These are phyloP conservation scores for Apiospora sp. DNA, from an alignment of 2,329 filamentous ascomycete genomes.

Conservation along the genomic window DNA sequence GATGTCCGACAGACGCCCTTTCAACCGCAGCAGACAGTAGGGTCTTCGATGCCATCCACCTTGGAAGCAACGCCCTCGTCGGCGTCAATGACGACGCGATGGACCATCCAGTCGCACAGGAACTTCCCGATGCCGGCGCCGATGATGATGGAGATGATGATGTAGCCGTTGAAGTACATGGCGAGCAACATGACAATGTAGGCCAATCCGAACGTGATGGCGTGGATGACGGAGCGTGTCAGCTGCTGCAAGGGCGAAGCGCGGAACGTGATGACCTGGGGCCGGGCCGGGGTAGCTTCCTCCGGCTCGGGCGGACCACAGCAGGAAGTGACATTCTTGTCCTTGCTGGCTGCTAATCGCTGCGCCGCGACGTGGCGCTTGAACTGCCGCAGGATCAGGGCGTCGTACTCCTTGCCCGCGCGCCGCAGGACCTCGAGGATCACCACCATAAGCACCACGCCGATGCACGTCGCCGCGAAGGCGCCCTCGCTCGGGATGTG, in stretches of 20 bases:
- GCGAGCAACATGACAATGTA: conserved; percentile 55
- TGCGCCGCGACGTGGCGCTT: conserved; percentile 44
- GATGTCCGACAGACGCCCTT: neutral
- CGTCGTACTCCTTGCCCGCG: conserved; percentile 52
- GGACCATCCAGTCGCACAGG: conserved; percentile 60
- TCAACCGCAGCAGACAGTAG: conserved; percentile 56
- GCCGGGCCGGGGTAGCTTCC: conserved; percentile 27
- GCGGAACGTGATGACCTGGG: conserved; percentile 45
- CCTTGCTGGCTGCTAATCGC: conserved; percentile 31
- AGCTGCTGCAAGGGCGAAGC: conserved; percentile 51
- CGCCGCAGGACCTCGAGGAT: conserved; percentile 50
- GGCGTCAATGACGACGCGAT: conserved; percentile 46
- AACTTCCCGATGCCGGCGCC: conserved; percentile 61
- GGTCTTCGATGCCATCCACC: conserved; percentile 50
- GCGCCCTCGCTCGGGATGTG: conserved; percentile 48
- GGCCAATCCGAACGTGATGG: conserved; percentile 50
- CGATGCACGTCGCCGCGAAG: conserved; percentile 54
- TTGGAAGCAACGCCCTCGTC: conserved; percentile 28
- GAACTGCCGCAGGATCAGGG: conserved; percentile 49
- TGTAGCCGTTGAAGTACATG: conserved; percentile 56
- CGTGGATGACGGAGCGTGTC: conserved; percentile 48
- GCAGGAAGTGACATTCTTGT: conserved; percentile 26
- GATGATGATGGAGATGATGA: conserved; percentile 54
- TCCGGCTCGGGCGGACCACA: conserved; percentile 29
- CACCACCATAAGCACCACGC: conserved; percentile 50